phyloP scores from a whole-genome alignment of 2,329 filamentous ascomycete species.

The Orbilia quercus region DNA sequence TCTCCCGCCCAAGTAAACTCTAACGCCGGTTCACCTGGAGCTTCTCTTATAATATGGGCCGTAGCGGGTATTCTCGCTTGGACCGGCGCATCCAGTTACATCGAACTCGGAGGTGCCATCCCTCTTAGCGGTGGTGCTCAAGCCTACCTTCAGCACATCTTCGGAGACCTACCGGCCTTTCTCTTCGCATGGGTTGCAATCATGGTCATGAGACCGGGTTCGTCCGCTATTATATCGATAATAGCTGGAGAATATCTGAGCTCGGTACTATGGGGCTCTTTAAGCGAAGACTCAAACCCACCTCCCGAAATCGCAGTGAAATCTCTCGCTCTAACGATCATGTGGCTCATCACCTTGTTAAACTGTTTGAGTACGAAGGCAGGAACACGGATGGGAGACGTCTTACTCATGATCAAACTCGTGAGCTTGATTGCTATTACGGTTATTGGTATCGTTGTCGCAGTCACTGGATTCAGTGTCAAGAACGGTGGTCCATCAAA shows the following conservation, averaged over 20 bases:
- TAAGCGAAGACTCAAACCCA: slow-evolving; percentile 83
- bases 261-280: slow-evolving; percentile 62
- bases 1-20: slow-evolving; percentile 91
- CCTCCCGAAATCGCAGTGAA: slow-evolving; percentile 92
- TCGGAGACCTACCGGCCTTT: slow-evolving; percentile 91
- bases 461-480: slow-evolving; percentile 82
- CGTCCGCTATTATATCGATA: slow-evolving; percentile 92
- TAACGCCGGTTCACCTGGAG: slow-evolving; percentile 90
- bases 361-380: slow-evolving; percentile 93
- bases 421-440: slow-evolving; percentile 87
- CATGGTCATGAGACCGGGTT: slow-evolving; percentile 90
- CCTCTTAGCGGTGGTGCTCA: slow-evolving; percentile 94
- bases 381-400: slow-evolving; percentile 85
- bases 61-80: slow-evolving; percentile 92
- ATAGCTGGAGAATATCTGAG: slow-evolving; percentile 96
- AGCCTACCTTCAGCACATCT: slow-evolving; percentile 94
- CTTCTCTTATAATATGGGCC: slow-evolving; percentile 88
- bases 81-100: slow-evolving; percentile 95
- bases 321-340: slow-evolving; percentile 79
- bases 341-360: slow-evolving; percentile 80
- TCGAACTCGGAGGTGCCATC: slow-evolving; percentile 93
- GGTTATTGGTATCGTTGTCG: slow-evolving; percentile 87
- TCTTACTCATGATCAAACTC: slow-evolving; percentile 98
- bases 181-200: slow-evolving; percentile 97
- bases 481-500: slow-evolving; percentile 75